Percentiles rank a stretch among this genome's conserved stretches.
Evolutionary conservation across 2,329 filamentous ascomycete species (phyloP).

Genomic region (Biscogniauxia sp.): DNA sequence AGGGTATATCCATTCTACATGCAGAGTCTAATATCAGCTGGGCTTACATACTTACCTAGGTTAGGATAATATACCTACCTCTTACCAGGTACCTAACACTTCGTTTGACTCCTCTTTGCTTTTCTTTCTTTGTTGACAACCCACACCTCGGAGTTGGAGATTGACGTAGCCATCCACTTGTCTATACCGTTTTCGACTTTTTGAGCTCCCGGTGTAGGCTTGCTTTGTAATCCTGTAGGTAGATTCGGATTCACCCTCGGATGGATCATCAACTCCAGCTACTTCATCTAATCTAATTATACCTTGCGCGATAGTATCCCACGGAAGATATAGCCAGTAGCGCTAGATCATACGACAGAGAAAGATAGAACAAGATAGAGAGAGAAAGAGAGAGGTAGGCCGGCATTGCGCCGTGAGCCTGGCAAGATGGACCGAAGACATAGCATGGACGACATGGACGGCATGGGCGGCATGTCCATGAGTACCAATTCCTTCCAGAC

Average conservation of each 20-base stretch:
- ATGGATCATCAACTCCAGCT: not conserved
- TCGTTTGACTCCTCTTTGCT: not conserved
- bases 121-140: not conserved
- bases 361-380: not conserved
- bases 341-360: not conserved
- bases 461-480: constrained; percentile 32
- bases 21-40: too few relatives aligned
- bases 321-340: not conserved
- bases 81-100: too few relatives aligned
- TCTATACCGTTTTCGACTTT: too few relatives aligned
- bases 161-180: not conserved
- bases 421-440: constrained; percentile 1
- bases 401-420: not conserved
- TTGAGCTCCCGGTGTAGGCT: too few relatives aligned
- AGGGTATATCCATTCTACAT: too few relatives aligned
- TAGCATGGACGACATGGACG: constrained; percentile 13
- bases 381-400: not conserved
- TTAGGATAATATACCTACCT: too few relatives aligned
- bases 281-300: not conserved
- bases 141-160: not conserved
- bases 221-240: too few relatives aligned
- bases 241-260: not conserved
- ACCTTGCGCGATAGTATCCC: not conserved
- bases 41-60: too few relatives aligned
- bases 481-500: constrained; percentile 38